Evolutionary conservation across 1,284 basidiomycete species (phyloP).

Genomic region (Ceratobasidium theobromae): DNA sequence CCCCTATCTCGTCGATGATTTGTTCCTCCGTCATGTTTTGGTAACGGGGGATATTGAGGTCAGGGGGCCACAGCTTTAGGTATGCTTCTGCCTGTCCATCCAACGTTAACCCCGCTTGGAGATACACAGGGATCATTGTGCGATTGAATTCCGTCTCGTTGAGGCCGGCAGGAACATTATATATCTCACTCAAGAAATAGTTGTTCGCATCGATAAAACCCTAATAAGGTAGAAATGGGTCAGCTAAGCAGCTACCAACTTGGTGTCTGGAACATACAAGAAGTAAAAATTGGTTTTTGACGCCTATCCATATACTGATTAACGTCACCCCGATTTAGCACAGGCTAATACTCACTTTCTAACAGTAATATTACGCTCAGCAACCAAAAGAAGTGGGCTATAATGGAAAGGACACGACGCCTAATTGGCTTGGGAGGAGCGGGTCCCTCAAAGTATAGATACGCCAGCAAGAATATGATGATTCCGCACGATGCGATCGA

Average conservation of each 20-base stretch:
- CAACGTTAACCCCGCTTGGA: not conserved
- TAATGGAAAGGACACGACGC: not conserved
- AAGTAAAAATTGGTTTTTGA: constrained; percentile 25
- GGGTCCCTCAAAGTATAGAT: constrained; percentile 16
- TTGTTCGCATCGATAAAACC: not conserved
- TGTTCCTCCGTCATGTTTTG: not conserved
- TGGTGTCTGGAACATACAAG: not conserved
- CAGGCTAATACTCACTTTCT: not conserved
- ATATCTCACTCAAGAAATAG: too few relatives aligned
- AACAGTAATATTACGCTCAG: constrained; percentile 16
- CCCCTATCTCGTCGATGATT: not conserved
- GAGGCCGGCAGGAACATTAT: too few relatives aligned
- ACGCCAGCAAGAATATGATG: constrained; percentile 17
- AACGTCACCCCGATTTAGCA: not conserved
- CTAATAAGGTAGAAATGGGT: too few relatives aligned
- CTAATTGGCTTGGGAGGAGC: not conserved
- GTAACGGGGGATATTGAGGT: too few relatives aligned
- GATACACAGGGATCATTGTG: not conserved
- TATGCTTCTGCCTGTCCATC: not conserved
- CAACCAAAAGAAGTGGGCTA: constrained; percentile 21
- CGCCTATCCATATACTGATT: not conserved
- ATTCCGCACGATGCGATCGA: not conserved
- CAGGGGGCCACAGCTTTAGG: too few relatives aligned
- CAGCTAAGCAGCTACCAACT: too few relatives aligned
- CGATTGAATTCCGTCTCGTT: not conserved